Evolutionary conservation across 257 asterid species (phyloP), one percentile per base, ranked within the genome.

Genomic region (Salvia splendens): DNA sequence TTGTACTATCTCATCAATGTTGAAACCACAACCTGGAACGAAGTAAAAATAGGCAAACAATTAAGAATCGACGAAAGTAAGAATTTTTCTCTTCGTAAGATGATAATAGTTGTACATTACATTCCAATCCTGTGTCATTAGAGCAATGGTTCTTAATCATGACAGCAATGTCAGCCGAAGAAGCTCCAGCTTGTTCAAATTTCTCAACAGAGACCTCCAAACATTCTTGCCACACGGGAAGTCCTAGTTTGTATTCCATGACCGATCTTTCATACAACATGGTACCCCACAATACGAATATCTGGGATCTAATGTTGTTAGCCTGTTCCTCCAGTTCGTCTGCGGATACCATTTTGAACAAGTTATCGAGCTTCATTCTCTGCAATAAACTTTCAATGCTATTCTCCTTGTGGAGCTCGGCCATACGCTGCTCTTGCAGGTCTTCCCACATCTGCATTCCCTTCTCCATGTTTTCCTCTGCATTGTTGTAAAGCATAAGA

Each of bases 221-320:
- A 61, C 95, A 85, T 74, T 92, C 98, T 11, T 87, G 86, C 98
- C 98, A 92, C 14, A 85, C 90, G 4, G 98, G 98, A 66, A 92
- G 81, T 45, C 82, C 87, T 0, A 92, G 68, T 67, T 92, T 92
- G 74, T 64, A 89, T 72, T 92, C 98, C 96, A 92, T 89, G 9
- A 92, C 77, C 0, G 98, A 92, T 75, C 98, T 86, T 71, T 92
- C 96, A n/a, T 92, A 92, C 65, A 92, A 77, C 85, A 92, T 78
- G 6, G 95, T 85, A 32, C 98, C 98, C 98, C 98, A 92, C 72
- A 89, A 63, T 6, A 92, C 80, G 64, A 79, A 84, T 73, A 92
- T 92, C 73, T 89, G 96, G 35, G 96, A 86, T 69, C 86, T 79
- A 64, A 91, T 84, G 67, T 80, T 83, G 55, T 84, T 76, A 60